Conservation (phyloP, 768 basidiomycete species). For the Harrya chromipes region DNA sequence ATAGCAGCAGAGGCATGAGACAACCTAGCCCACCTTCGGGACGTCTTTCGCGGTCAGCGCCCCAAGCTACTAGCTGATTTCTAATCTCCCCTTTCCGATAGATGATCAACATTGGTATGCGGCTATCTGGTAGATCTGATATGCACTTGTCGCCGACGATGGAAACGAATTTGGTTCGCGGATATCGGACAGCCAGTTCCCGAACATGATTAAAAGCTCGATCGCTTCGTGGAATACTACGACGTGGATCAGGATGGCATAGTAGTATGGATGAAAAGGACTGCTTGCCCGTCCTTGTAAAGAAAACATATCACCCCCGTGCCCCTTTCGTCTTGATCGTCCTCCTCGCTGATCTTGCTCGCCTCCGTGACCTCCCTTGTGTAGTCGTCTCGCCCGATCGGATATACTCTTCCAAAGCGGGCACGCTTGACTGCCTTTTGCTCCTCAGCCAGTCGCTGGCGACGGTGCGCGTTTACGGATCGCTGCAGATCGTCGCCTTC, state of each 20-base stretch:
- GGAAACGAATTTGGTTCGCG: slow-evolving; percentile 92
- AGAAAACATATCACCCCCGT: slow-evolving; percentile 94
- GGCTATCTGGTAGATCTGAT: slow-evolving; percentile 88
- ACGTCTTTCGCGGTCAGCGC: slow-evolving; percentile 70
- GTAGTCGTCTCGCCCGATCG: slow-evolving; percentile 91
- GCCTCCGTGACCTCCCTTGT: slow-evolving; percentile 94
- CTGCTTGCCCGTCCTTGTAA: slow-evolving; percentile 88
- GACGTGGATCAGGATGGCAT: background rate
- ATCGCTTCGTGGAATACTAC: slow-evolving; percentile 78
- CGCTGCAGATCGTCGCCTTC: slow-evolving; percentile 75
- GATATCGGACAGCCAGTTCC: slow-evolving; percentile 75
- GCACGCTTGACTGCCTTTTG: slow-evolving; percentile 53
- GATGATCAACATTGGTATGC: slow-evolving; percentile 88
- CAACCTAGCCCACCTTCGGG: slow-evolving; percentile 61
- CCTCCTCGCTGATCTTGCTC: slow-evolving; percentile 66
- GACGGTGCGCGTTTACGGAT: slow-evolving; percentile 61
- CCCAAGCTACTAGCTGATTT: slow-evolving; percentile 84
- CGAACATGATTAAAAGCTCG: slow-evolving; percentile 68
- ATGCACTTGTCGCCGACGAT: slow-evolving; percentile 96
- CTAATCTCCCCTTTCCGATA: slow-evolving; percentile 91
- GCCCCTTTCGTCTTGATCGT: slow-evolving; percentile 63
- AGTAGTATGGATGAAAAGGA: background rate
- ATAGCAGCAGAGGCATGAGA: background rate
- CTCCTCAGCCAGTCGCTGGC: slow-evolving; percentile 64
- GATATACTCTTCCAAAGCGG: slow-evolving; percentile 81